phyloP scores from a whole-genome alignment of 202 grass and related monocot genomes.

The Digitaria exilis region DNA sequence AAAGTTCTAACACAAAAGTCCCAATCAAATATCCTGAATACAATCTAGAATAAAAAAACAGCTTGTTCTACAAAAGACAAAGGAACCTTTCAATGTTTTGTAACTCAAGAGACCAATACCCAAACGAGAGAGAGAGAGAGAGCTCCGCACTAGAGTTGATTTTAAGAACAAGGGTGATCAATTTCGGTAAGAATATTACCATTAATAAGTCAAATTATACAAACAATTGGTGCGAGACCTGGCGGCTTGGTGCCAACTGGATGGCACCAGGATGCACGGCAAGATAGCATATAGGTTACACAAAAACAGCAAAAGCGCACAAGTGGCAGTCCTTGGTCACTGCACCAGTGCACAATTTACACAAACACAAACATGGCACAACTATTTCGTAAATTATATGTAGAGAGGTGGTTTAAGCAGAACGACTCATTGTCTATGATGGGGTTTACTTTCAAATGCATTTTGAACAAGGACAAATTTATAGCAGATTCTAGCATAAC shows the following conservation, averaged over 20 bases:
- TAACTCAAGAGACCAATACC: neutral
- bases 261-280: neutral
- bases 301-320: neutral
- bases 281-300: neutral
- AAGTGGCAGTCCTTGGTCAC: neutral
- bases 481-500: slow-evolving; percentile 34
- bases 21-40: neutral
- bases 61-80: neutral
- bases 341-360: neutral
- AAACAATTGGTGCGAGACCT: neutral
- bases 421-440: neutral
- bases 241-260: neutral
- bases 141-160: no score
- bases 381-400: neutral
- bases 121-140: no score
- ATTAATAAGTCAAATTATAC: neutral
- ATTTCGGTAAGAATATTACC: neutral
- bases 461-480: slow-evolving; percentile 8
- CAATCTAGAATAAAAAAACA: neutral
- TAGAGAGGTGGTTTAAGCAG: neutral
- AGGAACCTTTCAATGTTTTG: neutral
- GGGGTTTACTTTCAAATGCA: neutral
- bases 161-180: neutral
- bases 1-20: neutral
- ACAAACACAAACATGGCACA: neutral